A percentile compares a stretch with the other conserved stretches of the same genome.
These are phyloP conservation scores for Paramecium sonneborni DNA, from an alignment of 73 alveolate genomes.

Conservation along the genomic window DNA sequence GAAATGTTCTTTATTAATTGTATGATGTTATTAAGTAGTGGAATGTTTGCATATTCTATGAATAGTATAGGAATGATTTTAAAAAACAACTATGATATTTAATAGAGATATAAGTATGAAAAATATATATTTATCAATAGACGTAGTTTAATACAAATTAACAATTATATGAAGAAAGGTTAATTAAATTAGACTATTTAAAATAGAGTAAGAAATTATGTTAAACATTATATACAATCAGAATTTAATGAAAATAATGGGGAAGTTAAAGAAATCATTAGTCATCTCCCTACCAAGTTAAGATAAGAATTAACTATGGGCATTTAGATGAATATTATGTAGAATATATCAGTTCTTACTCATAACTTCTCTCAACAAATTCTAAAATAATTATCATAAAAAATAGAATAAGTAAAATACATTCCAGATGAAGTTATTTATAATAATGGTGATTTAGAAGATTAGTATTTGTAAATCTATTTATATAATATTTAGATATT, in stretches of 20 bases:
- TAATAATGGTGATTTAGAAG: not conserved
- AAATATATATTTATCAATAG: not conserved
- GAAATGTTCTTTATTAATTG: not conserved
- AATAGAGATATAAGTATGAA: not conserved
- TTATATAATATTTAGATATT: not conserved
- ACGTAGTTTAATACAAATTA: not conserved
- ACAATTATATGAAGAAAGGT: not conserved
- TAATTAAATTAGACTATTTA: not conserved
- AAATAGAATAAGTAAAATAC: constrained; percentile 12
- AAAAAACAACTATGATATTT: not conserved
- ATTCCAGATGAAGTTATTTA: constrained; percentile 16
- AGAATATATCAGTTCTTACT: not conserved
- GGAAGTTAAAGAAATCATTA: not conserved
- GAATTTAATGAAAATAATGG: constrained; percentile 1
- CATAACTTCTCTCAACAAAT: not conserved
- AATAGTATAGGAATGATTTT: constrained; percentile 29
- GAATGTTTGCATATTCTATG: constrained; percentile 40
- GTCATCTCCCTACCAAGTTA: not conserved
- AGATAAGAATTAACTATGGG: constrained; percentile 18
- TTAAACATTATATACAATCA: not conserved
- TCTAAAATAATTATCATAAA: not conserved
- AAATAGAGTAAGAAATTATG: constrained; percentile 40
- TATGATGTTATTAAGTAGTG: constrained; percentile 2
- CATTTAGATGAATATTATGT: not conserved
- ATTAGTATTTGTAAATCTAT: not conserved